These are phyloP conservation scores for Logfia minima DNA, from an alignment of 129 eudicot genomes.

Conservation along the genomic window DNA sequence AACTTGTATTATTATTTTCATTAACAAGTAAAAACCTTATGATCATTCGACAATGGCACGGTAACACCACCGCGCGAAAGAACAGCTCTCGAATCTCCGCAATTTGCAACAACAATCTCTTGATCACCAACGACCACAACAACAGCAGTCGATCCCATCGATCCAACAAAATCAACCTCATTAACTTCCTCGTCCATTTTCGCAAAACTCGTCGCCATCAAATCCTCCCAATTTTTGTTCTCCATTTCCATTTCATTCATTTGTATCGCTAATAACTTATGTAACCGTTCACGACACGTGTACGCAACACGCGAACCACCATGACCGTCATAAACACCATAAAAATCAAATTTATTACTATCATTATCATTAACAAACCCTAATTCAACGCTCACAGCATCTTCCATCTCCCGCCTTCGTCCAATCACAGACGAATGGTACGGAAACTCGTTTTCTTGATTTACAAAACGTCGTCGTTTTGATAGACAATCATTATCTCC, in stretches of 20 bases:
- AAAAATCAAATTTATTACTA: constrained; percentile 35
- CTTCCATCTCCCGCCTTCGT: constrained; percentile 70
- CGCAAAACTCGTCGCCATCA: constrained; percentile 53
- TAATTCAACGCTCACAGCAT: constrained; percentile 46
- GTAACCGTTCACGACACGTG: constrained; percentile 49
- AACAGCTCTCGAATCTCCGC: constrained; percentile 87
- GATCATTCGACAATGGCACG: constrained; percentile 61
- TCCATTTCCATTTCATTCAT: constrained; percentile 12
- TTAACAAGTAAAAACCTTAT: constrained; percentile 43
- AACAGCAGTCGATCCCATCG: constrained; percentile 66
- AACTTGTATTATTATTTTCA: no score
- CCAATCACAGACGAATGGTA: constrained; percentile 49
- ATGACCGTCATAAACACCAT: constrained; percentile 74
- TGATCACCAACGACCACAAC: constrained; percentile 57
- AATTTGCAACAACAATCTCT: constrained; percentile 71
- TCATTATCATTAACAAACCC: constrained; percentile 22
- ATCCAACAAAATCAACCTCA: neutral
- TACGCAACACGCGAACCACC: constrained; percentile 56
- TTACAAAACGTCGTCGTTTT: neutral
- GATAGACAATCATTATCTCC: constrained; percentile 12
- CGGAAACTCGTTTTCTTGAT: neutral
- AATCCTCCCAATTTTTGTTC: constrained; percentile 50
- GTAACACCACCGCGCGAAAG: constrained; percentile 38
- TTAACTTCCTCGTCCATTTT: constrained; percentile 57
- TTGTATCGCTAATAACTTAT: constrained; percentile 41